These are phyloP conservation scores for Lactarius deliciosus DNA, from an alignment of 768 basidiomycete species.

Conservation along the genomic window DNA sequence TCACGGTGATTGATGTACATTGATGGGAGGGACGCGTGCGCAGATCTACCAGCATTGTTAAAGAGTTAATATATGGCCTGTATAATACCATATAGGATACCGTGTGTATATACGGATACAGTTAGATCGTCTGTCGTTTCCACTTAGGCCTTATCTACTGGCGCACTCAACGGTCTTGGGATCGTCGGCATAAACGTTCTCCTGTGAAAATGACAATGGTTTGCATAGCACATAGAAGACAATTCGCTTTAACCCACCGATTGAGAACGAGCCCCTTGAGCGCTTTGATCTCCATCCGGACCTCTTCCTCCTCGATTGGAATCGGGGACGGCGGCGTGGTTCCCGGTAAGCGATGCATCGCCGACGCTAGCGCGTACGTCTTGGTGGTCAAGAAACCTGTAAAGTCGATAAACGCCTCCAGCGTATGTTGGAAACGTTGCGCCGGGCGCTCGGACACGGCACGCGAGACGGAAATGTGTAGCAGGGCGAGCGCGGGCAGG, in stretches of 20 bases:
- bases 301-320: slow-evolving; percentile 58
- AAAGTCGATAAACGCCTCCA: slow-evolving; percentile 67
- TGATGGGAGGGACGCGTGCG: background rate
- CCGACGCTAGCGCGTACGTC: slow-evolving; percentile 50
- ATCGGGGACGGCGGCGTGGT: slow-evolving; percentile 24
- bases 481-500: slow-evolving; percentile 27
- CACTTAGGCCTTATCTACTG: slow-evolving; percentile 7
- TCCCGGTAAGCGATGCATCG: slow-evolving; percentile 30
- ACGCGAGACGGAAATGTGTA: slow-evolving; percentile 21
- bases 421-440: slow-evolving; percentile 55
- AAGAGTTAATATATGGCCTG: background rate
- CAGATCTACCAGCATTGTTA: slow-evolving; percentile 10
- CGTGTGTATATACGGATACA: background rate
- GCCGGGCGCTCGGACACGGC: slow-evolving; percentile 23
- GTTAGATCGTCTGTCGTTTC: background rate
- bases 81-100: background rate
- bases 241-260: slow-evolving; percentile 46
- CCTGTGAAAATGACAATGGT: slow-evolving; percentile 14
- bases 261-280: slow-evolving; percentile 79
- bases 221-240: background rate
- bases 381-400: slow-evolving; percentile 80
- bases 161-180: slow-evolving; percentile 18
- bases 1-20: background rate
- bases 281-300: slow-evolving; percentile 70
- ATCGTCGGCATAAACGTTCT: slow-evolving; percentile 27